Base-by-base conservation (phyloP, 768 basidiomycete species). In the Suillus hirtellus region DNA sequence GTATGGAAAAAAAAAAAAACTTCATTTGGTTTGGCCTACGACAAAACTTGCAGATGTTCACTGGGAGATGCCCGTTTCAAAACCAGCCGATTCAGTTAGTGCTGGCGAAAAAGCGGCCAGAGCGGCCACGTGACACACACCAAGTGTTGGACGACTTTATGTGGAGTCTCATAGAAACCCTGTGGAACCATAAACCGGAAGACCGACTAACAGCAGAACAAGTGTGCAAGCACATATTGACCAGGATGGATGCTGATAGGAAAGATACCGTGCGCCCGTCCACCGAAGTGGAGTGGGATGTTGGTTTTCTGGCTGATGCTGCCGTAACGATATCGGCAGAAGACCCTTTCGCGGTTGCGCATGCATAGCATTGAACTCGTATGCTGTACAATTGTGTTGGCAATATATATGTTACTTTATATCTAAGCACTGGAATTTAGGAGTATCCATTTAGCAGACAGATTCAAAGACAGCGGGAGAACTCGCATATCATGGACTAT, bases 1-100 rank as follows among this genome's bases (percentile, higher is more conserved):
- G 78, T 77, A 59, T 12, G 73, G n/a, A 34, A 31, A 31, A 17
- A n/a, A 7, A n/a, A n/a, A n/a, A n/a, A n/a, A n/a, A n/a, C n/a
- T n/a, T 19, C n/a, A 7, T 27, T n/a, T 19, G 3, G 17, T 14
- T 24, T 35, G 24, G 19, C 12, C 21, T 61, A 60, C 17, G 11
- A 60, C n/a, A 43, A 11, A 44, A 34, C 7, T 60, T 34, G 55
- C 42, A 63, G 62, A 63, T 63, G 34, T 61, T 43, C 24, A 61
- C 59, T 24, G 62, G 62, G 9, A 63, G 15, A 9, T 2, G 0
- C 43, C 62, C 62, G 14, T 46, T 37, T 61, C 14, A 24, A 9
- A 17, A 44, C 17, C 1, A 5, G 19, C 1, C 4, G 44, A 14
- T 31, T 31, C 31, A 6, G 31, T 31, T 3, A 11, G 19, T 53